These are phyloP conservation scores for Aspergillus sp. DNA, from an alignment of 2,329 filamentous ascomycete genomes.

Conservation along the genomic window DNA sequence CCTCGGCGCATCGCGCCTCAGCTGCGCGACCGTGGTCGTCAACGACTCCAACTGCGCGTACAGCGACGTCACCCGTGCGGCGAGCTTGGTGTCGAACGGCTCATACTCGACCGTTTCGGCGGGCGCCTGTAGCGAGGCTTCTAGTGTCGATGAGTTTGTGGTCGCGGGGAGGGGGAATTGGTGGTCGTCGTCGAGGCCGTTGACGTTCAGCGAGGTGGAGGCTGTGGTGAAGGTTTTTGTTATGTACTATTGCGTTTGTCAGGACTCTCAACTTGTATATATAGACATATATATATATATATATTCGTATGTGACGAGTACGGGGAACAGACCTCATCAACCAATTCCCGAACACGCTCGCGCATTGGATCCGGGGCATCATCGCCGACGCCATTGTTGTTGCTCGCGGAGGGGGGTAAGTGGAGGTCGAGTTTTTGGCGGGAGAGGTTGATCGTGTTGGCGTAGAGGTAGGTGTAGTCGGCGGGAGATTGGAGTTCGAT, in stretches of 20 bases:
- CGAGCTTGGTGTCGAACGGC: constrained; percentile 37
- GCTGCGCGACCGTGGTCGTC: constrained; percentile 39
- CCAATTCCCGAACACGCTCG: constrained; percentile 34
- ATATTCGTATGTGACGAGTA: no score
- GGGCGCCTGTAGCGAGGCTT: constrained; percentile 26
- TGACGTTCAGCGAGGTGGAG: constrained; percentile 39
- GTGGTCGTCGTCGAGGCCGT: constrained; percentile 34
- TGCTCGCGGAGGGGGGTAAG: constrained; percentile 38
- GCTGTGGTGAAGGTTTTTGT: constrained; percentile 37
- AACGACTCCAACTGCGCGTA: constrained; percentile 42
- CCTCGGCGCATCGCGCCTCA: constrained; percentile 38
- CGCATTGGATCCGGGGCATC: constrained; percentile 35
- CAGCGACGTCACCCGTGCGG: constrained; percentile 35
- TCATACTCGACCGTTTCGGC: constrained; percentile 41
- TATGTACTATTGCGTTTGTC: constrained; percentile 27
- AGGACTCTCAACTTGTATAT: no score
- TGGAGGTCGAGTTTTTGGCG: constrained; percentile 43
- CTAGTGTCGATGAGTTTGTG: constrained; percentile 13
- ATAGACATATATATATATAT: no score
- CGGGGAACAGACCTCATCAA: constrained; percentile 28
- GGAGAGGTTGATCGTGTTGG: constrained; percentile 38
- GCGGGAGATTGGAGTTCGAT: constrained; percentile 44
- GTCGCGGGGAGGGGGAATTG: constrained; percentile 18
- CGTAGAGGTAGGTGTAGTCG: constrained; percentile 43
- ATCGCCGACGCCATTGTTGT: constrained; percentile 16